These are phyloP conservation scores for Boletus sensibilis DNA, from an alignment of 768 basidiomycete species.

Conservation along the genomic window DNA sequence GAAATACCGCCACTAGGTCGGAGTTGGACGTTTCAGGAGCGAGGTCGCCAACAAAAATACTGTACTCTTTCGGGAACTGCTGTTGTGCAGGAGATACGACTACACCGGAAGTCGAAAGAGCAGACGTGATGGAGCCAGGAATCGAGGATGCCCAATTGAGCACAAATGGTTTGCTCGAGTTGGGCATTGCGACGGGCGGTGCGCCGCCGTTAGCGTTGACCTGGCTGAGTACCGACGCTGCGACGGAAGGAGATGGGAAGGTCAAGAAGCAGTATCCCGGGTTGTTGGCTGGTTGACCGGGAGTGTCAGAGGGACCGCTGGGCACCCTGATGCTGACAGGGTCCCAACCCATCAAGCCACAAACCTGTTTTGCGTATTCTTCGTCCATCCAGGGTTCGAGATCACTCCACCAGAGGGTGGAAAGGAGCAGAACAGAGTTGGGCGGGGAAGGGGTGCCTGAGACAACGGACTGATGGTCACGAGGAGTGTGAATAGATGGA, in stretches of 20 bases:
- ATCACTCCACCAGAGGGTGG: constrained; percentile 82
- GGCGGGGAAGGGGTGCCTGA: constrained; percentile 23
- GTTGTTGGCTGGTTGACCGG: constrained; percentile 73
- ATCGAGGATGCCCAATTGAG: constrained; percentile 70
- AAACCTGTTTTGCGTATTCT: constrained; percentile 89
- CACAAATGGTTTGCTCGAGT: constrained; percentile 77
- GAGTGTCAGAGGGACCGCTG: constrained; percentile 53
- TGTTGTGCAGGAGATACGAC: constrained; percentile 39
- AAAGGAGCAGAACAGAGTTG: constrained; percentile 40
- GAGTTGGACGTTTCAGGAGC: constrained; percentile 92
- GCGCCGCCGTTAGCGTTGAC: constrained; percentile 48
- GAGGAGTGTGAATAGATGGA: constrained; percentile 17
- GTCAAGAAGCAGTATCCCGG: constrained; percentile 88
- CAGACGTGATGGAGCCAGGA: constrained; percentile 35
- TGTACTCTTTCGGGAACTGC: constrained; percentile 82
- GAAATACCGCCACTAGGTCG: constrained; percentile 92
- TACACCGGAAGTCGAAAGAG: constrained; percentile 29
- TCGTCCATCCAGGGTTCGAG: constrained; percentile 98
- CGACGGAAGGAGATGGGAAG: constrained; percentile 69
- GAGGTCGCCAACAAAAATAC: constrained; percentile 92
- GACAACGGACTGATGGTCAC: constrained; percentile 14
- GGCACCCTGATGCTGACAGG: constrained; percentile 72
- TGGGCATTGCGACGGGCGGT: constrained; percentile 71
- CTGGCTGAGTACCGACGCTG: constrained; percentile 68
- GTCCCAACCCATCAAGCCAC: constrained; percentile 85